Evolutionary conservation across 2,329 filamentous ascomycete species (phyloP), one percentile per base, ranked within the genome.

Genomic region (Endoconidiophora laricicola): DNA sequence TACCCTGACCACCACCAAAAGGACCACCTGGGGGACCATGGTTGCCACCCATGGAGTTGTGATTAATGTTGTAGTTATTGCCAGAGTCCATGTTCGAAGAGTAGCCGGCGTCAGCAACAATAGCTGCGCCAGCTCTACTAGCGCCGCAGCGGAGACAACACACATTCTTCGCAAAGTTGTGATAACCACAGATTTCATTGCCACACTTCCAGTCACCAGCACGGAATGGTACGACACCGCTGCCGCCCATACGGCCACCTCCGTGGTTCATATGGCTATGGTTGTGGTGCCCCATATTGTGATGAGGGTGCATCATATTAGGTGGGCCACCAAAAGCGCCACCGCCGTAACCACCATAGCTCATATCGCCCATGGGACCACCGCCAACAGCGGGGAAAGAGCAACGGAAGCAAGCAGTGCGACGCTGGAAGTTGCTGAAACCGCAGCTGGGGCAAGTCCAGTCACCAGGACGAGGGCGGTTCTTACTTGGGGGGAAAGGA

Each of bases 131-230:
- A 54, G 90, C 90, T 59, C 91, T 86, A 64, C 87, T 93, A 48
- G 90, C 91, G 63, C 91, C 91, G 62, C 91, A 98, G 54, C 91
- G 85, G 55, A 98, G 78, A 66, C 91, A 98, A 67, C 86, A 94
- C 52, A 96, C 90, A 60, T 98, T 98, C 77, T 98, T 98, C 55
- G 91, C 91, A 63, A 98, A 98, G 70, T 98, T 98, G 72, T 98
- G 91, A 66, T 98, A 98, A 52, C 85, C 86, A 63, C 91, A 98
- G 37, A 88, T 87, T 62, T 98, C 91, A 56, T 91, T 91, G 51
- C 91, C 91, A 62, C 91, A 98, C 67, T 95, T 95, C 91, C 91
- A 98, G 62, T 98, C 91, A 61, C 91, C 91, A 50, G 91, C 91
- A 61, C 91, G 84, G 81, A 98, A 98, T 14, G 91, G 91, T 41